A percentile compares a stretch with the other conserved stretches of the same genome.
Conservation (phyloP, 352 stramenopile species). For the Phytophthora podocarpi region DNA sequence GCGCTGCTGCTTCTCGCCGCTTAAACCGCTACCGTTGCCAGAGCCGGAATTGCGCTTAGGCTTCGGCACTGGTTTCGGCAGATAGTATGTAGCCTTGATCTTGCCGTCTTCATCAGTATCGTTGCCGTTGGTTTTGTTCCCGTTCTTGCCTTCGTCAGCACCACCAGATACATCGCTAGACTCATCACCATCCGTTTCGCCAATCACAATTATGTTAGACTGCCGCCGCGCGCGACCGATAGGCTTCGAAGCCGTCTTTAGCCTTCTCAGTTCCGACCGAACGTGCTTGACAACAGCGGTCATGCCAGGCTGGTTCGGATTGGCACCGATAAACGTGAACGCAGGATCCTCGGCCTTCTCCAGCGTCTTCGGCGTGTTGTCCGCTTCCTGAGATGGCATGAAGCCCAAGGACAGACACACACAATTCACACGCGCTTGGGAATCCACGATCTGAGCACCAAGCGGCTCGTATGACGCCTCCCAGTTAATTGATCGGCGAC, state of each 20-base stretch:
- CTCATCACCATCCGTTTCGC: constrained; percentile 79
- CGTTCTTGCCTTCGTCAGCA: constrained; percentile 53
- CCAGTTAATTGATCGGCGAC: constrained; percentile 89
- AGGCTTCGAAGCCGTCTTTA: constrained; percentile 44
- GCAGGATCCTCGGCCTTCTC: constrained; percentile 83
- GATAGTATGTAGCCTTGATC: constrained; percentile 78
- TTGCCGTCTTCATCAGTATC: constrained; percentile 44
- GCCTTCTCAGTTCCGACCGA: constrained; percentile 58
- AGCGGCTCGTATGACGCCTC: constrained; percentile 85
- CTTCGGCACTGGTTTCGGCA: constrained; percentile 75
- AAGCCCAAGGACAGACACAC: constrained; percentile 87
- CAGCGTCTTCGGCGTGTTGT: constrained; percentile 71
- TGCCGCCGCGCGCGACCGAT: constrained; percentile 49
- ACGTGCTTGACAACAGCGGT: constrained; percentile 86
- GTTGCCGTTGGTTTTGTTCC: constrained; percentile 27
- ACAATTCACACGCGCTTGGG: constrained; percentile 83
- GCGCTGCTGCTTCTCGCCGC: constrained; percentile 31
- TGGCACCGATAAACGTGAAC: constrained; percentile 84
- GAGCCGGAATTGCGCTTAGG: constrained; percentile 27
- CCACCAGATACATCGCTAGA: constrained; percentile 76
- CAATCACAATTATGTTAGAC: constrained; percentile 89
- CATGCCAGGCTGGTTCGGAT: constrained; percentile 81
- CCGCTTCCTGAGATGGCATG: constrained; percentile 70
- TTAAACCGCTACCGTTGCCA: constrained; percentile 21
- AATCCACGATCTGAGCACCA: constrained; percentile 86